Percentiles rank a stretch among this genome's conserved stretches.
Evolutionary conservation across 164 flowering plant species (phyloP).

Genomic region (Berberis thunbergii): DNA sequence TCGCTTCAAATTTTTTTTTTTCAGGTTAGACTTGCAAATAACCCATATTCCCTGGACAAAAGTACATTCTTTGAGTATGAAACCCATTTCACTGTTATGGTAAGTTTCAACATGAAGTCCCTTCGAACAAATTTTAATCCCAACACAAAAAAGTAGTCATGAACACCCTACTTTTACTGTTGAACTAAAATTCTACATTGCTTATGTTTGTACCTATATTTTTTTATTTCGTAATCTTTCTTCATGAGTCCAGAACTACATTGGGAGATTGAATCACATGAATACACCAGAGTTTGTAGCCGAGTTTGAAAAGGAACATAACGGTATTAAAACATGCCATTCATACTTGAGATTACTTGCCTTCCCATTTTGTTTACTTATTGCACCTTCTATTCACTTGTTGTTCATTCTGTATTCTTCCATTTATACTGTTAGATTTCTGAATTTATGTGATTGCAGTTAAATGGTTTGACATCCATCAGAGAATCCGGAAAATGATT

Average conservation of each 20-base stretch:
- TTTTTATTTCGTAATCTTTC: background rate
- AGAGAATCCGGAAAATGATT: conserved; percentile 54
- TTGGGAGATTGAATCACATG: conserved; percentile 76
- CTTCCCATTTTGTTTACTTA: background rate
- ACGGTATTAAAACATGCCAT: conserved; percentile 34
- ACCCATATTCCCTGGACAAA: conserved; percentile 68
- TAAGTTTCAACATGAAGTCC: conserved; percentile 20
- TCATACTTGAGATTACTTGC: too few relatives aligned
- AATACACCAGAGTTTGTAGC: conserved; percentile 75
- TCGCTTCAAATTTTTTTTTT: conserved; percentile 5
- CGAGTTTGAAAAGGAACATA: conserved; percentile 85
- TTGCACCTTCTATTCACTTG: background rate
- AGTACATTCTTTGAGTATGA: conserved; percentile 77
- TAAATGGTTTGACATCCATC: conserved; percentile 82
- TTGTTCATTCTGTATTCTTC: background rate
- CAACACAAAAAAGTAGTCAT: too few relatives aligned
- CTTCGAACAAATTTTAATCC: too few relatives aligned
- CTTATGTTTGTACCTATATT: background rate
- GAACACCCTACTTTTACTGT: background rate
- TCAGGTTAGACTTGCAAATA: conserved; percentile 93
- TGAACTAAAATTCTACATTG: background rate
- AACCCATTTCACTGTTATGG: conserved; percentile 99
- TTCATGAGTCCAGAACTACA: conserved; percentile 55
- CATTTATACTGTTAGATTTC: background rate
- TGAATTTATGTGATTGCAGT: conserved; percentile 39